A percentile compares a stretch with the other conserved stretches of the same genome.
These are phyloP conservation scores for Nadsonia starkeyi-henricii DNA, from an alignment of 1,139 yeast genomes.

Conservation along the genomic window DNA sequence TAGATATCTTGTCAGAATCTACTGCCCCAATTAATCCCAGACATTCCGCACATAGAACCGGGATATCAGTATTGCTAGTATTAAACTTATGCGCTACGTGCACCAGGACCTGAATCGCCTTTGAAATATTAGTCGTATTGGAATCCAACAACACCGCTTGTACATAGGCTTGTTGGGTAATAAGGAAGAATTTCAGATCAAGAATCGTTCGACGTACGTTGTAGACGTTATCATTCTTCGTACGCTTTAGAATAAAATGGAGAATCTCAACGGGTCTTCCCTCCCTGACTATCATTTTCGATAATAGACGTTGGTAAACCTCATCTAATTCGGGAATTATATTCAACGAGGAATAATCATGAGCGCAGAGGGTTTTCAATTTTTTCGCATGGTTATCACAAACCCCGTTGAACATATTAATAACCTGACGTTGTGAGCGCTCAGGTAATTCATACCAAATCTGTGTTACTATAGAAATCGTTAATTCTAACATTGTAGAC, in stretches of 20 bases:
- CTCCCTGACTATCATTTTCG: constrained; percentile 12
- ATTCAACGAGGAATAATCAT: constrained; percentile 1
- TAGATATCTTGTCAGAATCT: constrained; percentile 49
- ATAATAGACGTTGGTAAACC: constrained; percentile 1
- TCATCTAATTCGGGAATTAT: constrained; percentile 5
- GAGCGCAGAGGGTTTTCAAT: background rate
- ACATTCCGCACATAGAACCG: constrained; percentile 50
- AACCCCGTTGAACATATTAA: constrained; percentile 22
- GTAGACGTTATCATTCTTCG: constrained; percentile 55
- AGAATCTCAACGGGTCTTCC: constrained; percentile 13
- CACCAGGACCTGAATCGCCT: constrained; percentile 1
- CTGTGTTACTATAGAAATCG: constrained; percentile 48
- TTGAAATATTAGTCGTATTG: background rate
- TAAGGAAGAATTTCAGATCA: constrained; percentile 45
- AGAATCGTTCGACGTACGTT: constrained; percentile 66
- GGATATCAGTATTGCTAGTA: constrained; percentile 34
- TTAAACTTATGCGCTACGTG: constrained; percentile 21
- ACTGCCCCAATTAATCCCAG: constrained; percentile 68
- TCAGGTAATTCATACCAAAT: constrained; percentile 41
- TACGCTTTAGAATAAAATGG: constrained; percentile 29
- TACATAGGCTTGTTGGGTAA: constrained; percentile 28
- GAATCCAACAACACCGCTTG: background rate
- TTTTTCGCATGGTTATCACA: constrained; percentile 1
- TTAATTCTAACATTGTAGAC: constrained; percentile 38
- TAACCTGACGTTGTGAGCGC: constrained; percentile 34